Evolutionary conservation across 2,329 filamentous ascomycete species (phyloP).

Genomic region (Cercospora citrullina): DNA sequence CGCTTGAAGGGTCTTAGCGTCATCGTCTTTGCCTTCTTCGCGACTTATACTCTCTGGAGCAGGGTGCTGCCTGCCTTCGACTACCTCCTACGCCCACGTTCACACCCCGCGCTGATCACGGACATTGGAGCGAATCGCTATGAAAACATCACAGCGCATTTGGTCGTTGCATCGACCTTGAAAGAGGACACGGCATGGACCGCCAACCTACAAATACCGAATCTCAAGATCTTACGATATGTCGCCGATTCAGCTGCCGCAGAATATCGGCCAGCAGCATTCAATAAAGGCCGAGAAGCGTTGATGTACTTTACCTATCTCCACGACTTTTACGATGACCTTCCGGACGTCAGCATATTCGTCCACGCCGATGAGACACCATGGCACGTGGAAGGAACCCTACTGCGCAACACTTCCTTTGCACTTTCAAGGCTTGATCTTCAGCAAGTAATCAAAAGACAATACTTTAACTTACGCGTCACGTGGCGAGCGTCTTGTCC

Average conservation of each 20-base stretch:
- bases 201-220: slow-evolving; percentile 18
- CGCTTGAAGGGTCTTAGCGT: neutral
- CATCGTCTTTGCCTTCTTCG: neutral
- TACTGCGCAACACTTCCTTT: slow-evolving; percentile 16
- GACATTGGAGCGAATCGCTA: neutral
- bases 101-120: neutral
- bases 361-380: slow-evolving; percentile 51
- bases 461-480: slow-evolving; percentile 24
- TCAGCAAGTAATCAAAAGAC: slow-evolving; percentile 7
- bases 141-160: slow-evolving; percentile 9
- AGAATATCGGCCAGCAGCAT: slow-evolving; percentile 52
- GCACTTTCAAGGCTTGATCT: slow-evolving; percentile 22
- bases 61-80: neutral
- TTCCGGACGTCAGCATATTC: slow-evolving; percentile 61
- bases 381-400: slow-evolving; percentile 22
- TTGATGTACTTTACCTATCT: slow-evolving; percentile 63
- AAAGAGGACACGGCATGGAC: slow-evolving; percentile 26
- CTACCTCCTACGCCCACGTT: neutral
- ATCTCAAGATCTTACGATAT: slow-evolving; percentile 26
- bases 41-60: neutral
- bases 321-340: slow-evolving; percentile 59
- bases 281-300: slow-evolving; percentile 59
- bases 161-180: slow-evolving; percentile 21
- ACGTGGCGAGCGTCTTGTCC: slow-evolving; percentile 23
- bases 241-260: slow-evolving; percentile 38